Evolutionary conservation across 345 rosid genomes (phyloP).

Genomic region (Diplotaxis tenuifolia): DNA sequence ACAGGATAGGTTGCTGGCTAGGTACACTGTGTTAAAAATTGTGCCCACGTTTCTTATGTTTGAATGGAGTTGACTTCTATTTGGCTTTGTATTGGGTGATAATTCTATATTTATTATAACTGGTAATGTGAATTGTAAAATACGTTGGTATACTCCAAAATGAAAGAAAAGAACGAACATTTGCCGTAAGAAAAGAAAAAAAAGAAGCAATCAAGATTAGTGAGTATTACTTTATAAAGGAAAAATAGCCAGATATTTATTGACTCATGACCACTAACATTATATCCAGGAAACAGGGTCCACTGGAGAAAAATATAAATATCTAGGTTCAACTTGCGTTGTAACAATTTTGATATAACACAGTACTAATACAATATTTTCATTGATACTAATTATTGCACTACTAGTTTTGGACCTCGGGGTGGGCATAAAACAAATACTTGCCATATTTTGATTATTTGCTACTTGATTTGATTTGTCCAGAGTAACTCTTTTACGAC

Average conservation of each 20-base stretch:
- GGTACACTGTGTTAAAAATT: not conserved
- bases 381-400: not conserved
- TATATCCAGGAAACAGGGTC: conserved; percentile 17
- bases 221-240: not conserved
- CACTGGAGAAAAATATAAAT: not conserved
- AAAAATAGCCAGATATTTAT: conserved; percentile 9
- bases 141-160: not conserved
- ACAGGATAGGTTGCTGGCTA: not conserved
- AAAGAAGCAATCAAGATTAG: not conserved
- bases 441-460: no score
- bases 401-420: not conserved
- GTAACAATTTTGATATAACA: not conserved
- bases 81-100: not conserved
- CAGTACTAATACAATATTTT: not conserved
- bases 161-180: not conserved
- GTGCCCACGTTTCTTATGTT: conserved; percentile 10
- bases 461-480: no score
- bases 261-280: conserved; percentile 29
- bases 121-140: not conserved
- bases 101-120: not conserved
- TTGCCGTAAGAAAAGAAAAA: not conserved
- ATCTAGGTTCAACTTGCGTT: not conserved
- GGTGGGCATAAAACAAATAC: no score
- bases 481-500: no score
- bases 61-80: conserved; percentile 27